Conservation (phyloP, 1,284 basidiomycete species). For the Trametes hirsuta region DNA sequence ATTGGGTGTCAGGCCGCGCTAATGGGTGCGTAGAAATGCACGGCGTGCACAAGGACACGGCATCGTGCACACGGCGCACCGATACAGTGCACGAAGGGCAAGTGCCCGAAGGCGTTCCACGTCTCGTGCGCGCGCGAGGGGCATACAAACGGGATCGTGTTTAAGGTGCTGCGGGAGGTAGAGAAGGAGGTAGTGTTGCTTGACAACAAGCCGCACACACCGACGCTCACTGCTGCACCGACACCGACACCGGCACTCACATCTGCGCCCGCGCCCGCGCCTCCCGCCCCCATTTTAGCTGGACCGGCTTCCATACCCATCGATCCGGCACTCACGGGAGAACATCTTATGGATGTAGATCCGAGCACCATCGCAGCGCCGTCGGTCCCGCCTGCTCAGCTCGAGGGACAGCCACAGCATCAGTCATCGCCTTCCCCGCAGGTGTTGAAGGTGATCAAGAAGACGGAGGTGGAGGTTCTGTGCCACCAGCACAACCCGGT, state of each 20-base stretch:
- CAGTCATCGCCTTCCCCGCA: conserved; percentile 33
- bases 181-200: conserved; percentile 77
- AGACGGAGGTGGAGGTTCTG: conserved; percentile 71
- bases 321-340: background rate
- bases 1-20: background rate
- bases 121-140: conserved; percentile 84
- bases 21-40: conserved; percentile 75
- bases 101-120: conserved; percentile 93
- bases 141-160: conserved; percentile 55
- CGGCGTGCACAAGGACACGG: conserved; percentile 71
- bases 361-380: background rate
- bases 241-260: background rate
- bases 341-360: conserved; percentile 22
- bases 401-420: background rate
- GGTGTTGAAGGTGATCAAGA: conserved; percentile 68
- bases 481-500: conserved; percentile 87
- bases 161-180: conserved; percentile 64
- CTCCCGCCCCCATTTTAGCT: conserved; percentile 3
- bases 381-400: conserved; percentile 2
- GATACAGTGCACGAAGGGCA: conserved; percentile 92
- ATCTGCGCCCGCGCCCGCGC: conserved; percentile 1
- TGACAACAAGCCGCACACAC: conserved; percentile 33
- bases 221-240: background rate
- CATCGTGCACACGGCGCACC: conserved; percentile 84
- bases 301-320: conserved; percentile 24